Evolutionary conservation across 2,329 filamentous ascomycete species (phyloP).

Genomic region (Colletotrichum liriopes): DNA sequence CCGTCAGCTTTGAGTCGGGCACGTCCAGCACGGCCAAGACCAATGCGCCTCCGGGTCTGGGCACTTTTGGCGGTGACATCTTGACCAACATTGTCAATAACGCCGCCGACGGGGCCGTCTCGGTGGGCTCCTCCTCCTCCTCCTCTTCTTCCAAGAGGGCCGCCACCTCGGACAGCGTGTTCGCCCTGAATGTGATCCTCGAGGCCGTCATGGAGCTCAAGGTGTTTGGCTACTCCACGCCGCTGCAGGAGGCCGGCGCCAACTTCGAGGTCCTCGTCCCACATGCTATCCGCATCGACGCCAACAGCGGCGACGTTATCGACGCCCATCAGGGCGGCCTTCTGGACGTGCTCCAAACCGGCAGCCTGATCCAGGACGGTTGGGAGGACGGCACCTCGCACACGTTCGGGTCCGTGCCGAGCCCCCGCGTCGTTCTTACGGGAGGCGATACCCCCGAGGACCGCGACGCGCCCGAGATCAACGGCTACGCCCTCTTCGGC

Average conservation of each 20-base stretch:
- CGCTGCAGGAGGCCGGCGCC: conserved; percentile 10
- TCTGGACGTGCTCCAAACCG: conserved; percentile 9
- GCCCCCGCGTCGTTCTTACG: conserved; percentile 6
- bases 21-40: conserved; percentile 3
- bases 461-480: background rate
- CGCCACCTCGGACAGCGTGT: background rate
- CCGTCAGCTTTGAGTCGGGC: conserved; percentile 9
- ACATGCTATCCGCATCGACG: conserved; percentile 11
- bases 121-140: background rate
- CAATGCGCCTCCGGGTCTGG: conserved; percentile 11
- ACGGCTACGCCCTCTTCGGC: conserved; percentile 15
- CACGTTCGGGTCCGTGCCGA: conserved; percentile 7
- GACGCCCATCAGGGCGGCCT: conserved; percentile 11
- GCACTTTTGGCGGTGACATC: conserved; percentile 3
- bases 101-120: conserved; percentile 2
- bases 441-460: conserved; percentile 1
- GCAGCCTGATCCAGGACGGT: conserved; percentile 2
- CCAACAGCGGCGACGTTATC: conserved; percentile 4
- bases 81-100: conserved; percentile 7
- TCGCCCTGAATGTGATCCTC: conserved; percentile 12
- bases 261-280: conserved; percentile 7
- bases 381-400: conserved; percentile 18
- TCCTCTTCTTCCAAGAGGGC: background rate
- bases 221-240: conserved; percentile 11
- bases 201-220: conserved; percentile 12